These are phyloP conservation scores for Leccinum boreale DNA, from an alignment of 768 basidiomycete genomes.

Conservation along the genomic window DNA sequence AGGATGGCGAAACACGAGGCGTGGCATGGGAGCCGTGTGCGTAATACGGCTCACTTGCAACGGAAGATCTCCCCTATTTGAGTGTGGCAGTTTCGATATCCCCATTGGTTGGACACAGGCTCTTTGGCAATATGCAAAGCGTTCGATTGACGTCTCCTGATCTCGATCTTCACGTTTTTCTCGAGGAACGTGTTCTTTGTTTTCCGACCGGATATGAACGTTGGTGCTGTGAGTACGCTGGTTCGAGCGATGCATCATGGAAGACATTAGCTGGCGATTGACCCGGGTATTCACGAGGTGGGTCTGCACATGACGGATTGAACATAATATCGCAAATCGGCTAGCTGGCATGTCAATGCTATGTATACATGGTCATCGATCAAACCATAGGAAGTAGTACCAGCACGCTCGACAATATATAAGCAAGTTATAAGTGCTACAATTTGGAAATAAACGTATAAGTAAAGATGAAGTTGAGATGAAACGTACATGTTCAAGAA, in stretches of 20 bases:
- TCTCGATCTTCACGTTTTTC: neutral
- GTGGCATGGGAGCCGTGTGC: neutral
- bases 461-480: neutral
- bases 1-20: conserved; percentile 15
- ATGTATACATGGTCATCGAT: too few relatives aligned
- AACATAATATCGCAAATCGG: neutral
- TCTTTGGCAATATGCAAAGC: neutral
- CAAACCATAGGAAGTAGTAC: neutral
- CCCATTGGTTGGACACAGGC: neutral
- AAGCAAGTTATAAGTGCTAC: neutral
- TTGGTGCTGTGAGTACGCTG: neutral
- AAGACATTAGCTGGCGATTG: neutral
- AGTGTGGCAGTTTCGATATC: neutral
- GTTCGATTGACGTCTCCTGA: neutral
- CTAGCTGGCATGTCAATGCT: neutral
- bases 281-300: neutral
- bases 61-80: neutral
- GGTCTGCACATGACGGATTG: neutral
- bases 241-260: neutral
- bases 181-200: neutral
- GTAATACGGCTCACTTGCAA: neutral
- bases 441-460: neutral
- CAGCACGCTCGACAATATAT: neutral
- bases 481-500: neutral
- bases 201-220: neutral